Base-by-base conservation (phyloP, 116 monocot species). In the Papilionanthe hybrid region DNA sequence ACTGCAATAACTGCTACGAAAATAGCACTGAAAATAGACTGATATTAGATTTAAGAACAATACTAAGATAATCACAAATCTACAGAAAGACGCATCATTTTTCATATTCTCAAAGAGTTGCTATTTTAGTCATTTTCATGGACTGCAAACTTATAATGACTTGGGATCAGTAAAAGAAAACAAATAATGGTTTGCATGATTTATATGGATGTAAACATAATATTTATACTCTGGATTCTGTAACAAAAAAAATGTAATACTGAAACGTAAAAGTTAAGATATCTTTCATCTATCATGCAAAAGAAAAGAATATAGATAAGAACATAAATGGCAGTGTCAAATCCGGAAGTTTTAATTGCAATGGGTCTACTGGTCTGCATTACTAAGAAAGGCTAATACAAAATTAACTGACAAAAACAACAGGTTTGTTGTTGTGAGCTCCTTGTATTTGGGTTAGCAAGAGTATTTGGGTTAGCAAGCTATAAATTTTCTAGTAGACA, bases 1-100 rank as follows among this genome's bases (percentile, higher is more conserved):
- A 97, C 80, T 78, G 92, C 97, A 72, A 92, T 74, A 73, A 81
- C 89, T 74, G 84, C 88, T 85, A 84, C 83, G 88, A 89, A 97
- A 75, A 94, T 77, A 83, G 82, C 83, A 65, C 97, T 97, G 84
- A 71, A 75, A 84, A 76, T 60, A 30, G 5, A 69, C 63, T 9
- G 63, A 63, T 22, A 63, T 63, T 63, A 63, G 63, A 7, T 53
- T 63, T 63, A 63, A 28, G 37, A 69, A 69, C 69, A 69, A 32
- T 37, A 29, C 23, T 20, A 63, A 63, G 3, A 37, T 37, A 69
- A 69, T 37, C 12, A 69, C 5, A 69, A 25, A 69, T 69, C 69
- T 66, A 32, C 28, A 60, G 23, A 60, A 63, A 63, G 22, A 23
- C 8, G 23, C 23, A 63, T 63, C 23, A 63, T 22, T 63, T 63